Percentiles rank a stretch among this genome's conserved stretches.
phyloP scores from a whole-genome alignment of 148 eudicot species.

The Agrostemma githago region DNA sequence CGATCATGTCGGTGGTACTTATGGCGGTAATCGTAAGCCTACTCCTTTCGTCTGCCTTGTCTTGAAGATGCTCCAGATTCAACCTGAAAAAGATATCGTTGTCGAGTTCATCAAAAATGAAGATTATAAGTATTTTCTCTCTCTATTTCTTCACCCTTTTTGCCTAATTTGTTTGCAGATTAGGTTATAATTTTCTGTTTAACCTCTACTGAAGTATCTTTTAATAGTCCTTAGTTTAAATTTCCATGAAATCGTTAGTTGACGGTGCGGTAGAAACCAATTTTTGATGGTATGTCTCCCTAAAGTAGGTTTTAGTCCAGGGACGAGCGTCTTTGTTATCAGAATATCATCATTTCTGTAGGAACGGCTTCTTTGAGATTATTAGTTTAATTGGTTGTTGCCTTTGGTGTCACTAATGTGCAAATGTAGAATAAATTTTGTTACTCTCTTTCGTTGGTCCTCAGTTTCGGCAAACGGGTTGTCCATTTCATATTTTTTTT shows the following conservation, averaged over 20 bases:
- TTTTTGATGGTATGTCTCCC: background rate
- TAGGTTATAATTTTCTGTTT: background rate
- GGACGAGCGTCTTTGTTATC: background rate
- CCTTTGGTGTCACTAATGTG: background rate
- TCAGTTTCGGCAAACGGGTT: background rate
- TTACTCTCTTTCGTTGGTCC: background rate
- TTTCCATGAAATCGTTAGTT: background rate
- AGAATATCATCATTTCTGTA: background rate
- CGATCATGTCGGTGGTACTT: constrained; percentile 89
- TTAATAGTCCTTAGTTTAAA: too few relatives aligned
- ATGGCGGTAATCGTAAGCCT: constrained; percentile 86
- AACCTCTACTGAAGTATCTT: background rate
- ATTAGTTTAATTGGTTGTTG: background rate
- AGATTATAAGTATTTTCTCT: constrained; percentile 58
- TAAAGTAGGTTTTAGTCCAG: background rate
- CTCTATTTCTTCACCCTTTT: too few relatives aligned
- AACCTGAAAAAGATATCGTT: constrained; percentile 86
- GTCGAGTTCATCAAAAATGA: constrained; percentile 89
- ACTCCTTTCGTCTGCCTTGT: constrained; percentile 88
- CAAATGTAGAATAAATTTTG: background rate
- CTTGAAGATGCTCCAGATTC: constrained; percentile 98
- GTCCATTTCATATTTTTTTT: background rate
- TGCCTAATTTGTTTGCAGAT: background rate
- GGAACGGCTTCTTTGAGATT: background rate
- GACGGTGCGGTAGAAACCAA: too few relatives aligned